Percentiles rank a stretch among this genome's conserved stretches.
phyloP scores from a whole-genome alignment of 2,329 filamentous ascomycete species.

The Aspergillus piperis region DNA sequence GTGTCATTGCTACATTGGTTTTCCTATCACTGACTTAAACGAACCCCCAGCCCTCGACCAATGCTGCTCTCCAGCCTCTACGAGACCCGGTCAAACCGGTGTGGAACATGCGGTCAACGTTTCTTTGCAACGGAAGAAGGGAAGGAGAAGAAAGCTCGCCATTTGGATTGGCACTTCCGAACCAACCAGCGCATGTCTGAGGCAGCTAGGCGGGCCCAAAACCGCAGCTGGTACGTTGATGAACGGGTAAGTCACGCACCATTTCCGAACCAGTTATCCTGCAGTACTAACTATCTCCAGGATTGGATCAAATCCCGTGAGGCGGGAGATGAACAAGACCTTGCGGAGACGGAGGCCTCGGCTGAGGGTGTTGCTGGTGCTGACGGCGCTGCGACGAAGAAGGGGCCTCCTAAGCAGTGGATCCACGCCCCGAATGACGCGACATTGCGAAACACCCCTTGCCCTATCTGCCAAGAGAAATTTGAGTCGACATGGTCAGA shows the following conservation, averaged over 20 bases:
- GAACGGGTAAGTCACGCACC: conserved; percentile 65
- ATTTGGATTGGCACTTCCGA: conserved; percentile 98
- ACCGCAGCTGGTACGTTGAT: conserved; percentile 93
- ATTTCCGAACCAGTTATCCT: background rate
- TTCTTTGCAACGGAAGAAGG: conserved; percentile 78
- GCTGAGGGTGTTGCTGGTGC: conserved; percentile 44
- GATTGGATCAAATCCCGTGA: conserved; percentile 91
- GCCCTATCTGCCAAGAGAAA: conserved; percentile 92
- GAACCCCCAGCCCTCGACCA: conserved; percentile 63
- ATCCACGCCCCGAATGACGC: conserved; percentile 82
- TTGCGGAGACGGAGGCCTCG: conserved; percentile 44
- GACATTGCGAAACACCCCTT: conserved; percentile 72
- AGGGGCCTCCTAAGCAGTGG: conserved; percentile 66
- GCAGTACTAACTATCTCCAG: conserved; percentile 42
- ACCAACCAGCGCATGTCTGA: conserved; percentile 88
- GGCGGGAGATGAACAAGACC: conserved; percentile 64
- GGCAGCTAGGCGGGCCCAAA: conserved; percentile 79
- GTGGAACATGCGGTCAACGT: conserved; percentile 85
- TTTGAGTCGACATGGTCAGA: conserved; percentile 93
- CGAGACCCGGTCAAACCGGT: conserved; percentile 80
- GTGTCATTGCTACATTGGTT: background rate
- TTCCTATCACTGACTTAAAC: conserved; percentile 17
- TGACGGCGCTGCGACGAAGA: conserved; percentile 48
- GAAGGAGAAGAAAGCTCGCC: conserved; percentile 80
- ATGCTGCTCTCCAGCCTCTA: conserved; percentile 74